Evolutionary conservation across 2,329 filamentous ascomycete genomes (phyloP), one percentile per base, ranked within the genome.

Genomic region (Colletotrichum sp.): DNA sequence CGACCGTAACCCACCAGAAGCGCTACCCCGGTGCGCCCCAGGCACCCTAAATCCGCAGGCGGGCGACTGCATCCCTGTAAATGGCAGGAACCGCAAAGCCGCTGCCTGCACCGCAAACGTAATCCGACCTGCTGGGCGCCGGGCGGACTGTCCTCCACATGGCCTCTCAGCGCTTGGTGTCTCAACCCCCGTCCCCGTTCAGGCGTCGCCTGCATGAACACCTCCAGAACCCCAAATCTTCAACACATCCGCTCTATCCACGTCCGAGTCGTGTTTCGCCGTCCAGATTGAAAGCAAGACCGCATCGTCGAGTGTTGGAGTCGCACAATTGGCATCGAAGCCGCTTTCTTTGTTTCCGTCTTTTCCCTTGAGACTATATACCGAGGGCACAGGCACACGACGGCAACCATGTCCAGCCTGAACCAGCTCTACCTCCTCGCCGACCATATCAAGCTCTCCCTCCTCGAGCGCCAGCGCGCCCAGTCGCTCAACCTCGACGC

Each of bases 381-480:
- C 30, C 30, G 18, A 62, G 58, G 30, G 28, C 16, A 30, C 56
- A 36, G 34, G 15, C n/a, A 25, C 36, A 28, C 32, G n/a, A 4
- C 55, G 34, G 56, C 72, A 78, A 82, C 76, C 81, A 91, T 91
- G 89, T 86, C 89, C 77, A 93, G 90, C 79, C 86, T 90, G 52
- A 93, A 92, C 81, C 96, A 98, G 85, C 93, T 98, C 79, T 95
- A 96, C 84, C 93, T 98, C 70, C 92, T 98, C 74, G 95, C 96
- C 81, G 97, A 99, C 87, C 96, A 98, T 86, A 95, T 98, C 89
- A 98, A 98, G 86, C 92, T 98, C 77, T 98, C 96, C 16, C 90
- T 99, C 18, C 92, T 98, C 30, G 97, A 98, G 87, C 93, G 96
- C 74, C 94, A 98, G 86, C 93, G 96, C 74, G 95, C 96, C 65